Conservation (phyloP, 208 protist species). For the Angomonas ambiguus region DNA sequence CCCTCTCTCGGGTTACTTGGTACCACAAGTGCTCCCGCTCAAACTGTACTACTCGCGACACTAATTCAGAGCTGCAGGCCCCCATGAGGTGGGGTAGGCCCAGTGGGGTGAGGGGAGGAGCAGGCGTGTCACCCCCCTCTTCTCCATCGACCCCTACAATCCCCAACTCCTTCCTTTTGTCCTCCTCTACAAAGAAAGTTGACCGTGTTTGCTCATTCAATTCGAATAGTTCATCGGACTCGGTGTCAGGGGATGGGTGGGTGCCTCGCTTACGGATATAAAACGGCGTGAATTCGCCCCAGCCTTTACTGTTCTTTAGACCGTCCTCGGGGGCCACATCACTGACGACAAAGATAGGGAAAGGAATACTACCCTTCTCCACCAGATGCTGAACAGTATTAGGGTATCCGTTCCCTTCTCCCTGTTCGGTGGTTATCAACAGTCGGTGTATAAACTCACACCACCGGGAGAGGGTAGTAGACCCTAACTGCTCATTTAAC, state of each 20-base stretch:
- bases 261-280: not conserved
- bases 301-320: not conserved
- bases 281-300: not conserved
- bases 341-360: slow-evolving; percentile 9
- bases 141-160: not conserved
- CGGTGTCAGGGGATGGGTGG: not conserved
- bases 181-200: not conserved
- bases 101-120: not conserved
- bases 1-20: not conserved
- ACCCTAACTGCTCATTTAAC: slow-evolving; percentile 12
- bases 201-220: no score
- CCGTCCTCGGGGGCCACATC: not conserved
- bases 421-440: no score
- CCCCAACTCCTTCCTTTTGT: not conserved
- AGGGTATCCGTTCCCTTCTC: no score
- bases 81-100: not conserved
- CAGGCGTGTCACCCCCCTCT: not conserved
- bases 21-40: slow-evolving; percentile 1
- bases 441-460: slow-evolving; percentile 8
- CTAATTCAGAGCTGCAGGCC: not conserved
- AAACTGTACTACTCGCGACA: not conserved
- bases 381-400: not conserved
- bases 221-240: not conserved
- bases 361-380: slow-evolving; percentile 7
- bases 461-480: slow-evolving; percentile 15